phyloP scores from a whole-genome alignment of 805 yeast species.

The Kuraishia capsulata region DNA sequence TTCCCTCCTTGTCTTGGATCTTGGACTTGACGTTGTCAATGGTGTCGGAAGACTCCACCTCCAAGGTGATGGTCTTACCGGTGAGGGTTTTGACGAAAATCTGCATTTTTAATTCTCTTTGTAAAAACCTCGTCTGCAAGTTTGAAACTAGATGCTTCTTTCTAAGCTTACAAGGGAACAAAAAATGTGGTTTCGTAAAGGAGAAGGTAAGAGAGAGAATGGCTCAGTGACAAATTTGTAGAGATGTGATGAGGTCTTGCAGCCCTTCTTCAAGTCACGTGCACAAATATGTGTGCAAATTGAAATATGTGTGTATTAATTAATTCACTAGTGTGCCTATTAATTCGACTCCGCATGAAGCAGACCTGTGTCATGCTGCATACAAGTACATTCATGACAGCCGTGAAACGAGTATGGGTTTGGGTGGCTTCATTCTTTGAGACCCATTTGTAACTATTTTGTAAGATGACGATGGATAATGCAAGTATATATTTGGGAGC shows the following conservation, averaged over 20 bases:
- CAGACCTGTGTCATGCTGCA: too few relatives aligned
- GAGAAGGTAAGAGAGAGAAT: background rate
- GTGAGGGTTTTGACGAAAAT: constrained; percentile 80
- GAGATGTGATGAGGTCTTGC: background rate
- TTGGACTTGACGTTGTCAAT: constrained; percentile 98
- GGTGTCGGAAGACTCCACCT: constrained; percentile 98
- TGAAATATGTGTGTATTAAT: too few relatives aligned
- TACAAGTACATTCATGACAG: too few relatives aligned
- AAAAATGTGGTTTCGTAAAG: background rate
- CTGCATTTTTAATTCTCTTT: constrained; percentile 32
- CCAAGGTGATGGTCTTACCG: constrained; percentile 94
- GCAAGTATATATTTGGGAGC: too few relatives aligned
- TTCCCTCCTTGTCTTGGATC: constrained; percentile 99
- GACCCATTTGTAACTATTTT: too few relatives aligned
- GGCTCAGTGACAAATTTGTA: too few relatives aligned
- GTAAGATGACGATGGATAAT: too few relatives aligned
- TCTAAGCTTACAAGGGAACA: constrained; percentile 23
- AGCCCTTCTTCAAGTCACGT: background rate
- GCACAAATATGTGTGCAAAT: too few relatives aligned
- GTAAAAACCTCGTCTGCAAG: constrained; percentile 24
- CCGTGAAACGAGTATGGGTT: too few relatives aligned
- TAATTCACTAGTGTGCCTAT: too few relatives aligned
- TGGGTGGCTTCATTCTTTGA: too few relatives aligned
- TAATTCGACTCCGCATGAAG: too few relatives aligned
- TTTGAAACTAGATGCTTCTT: constrained; percentile 30